Evolutionary conservation across 2,329 filamentous ascomycete species (phyloP).

Genomic region (Pestalotiopsis sp.): DNA sequence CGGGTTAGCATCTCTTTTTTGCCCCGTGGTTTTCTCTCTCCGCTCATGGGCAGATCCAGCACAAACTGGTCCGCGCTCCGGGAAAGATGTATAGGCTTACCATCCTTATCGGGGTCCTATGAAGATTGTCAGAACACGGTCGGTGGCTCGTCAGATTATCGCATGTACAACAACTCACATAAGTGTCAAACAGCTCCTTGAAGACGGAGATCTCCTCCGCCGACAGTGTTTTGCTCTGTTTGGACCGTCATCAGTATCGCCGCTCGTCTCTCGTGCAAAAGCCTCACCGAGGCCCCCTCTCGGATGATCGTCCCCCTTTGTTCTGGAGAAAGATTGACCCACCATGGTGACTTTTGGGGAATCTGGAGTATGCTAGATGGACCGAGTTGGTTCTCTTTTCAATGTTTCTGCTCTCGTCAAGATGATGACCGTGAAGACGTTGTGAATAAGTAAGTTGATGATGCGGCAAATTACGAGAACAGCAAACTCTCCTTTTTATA

Average conservation of each 20-base stretch:
- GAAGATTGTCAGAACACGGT: slow-evolving; percentile 1
- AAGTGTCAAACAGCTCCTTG: slow-evolving; percentile 29
- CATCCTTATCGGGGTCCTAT: slow-evolving; percentile 28
- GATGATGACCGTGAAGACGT: too few relatives aligned
- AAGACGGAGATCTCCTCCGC: slow-evolving; percentile 29
- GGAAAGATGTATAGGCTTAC: slow-evolving; percentile 14
- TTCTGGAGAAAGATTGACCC: background rate
- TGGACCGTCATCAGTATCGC: background rate
- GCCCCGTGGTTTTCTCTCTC: background rate
- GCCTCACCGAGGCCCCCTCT: background rate
- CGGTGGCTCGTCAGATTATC: background rate
- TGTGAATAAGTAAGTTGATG: too few relatives aligned
- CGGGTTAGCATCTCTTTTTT: background rate
- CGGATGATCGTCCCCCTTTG: background rate
- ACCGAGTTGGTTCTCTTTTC: background rate
- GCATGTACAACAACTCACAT: slow-evolving; percentile 19
- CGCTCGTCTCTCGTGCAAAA: background rate
- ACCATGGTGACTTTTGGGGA: background rate
- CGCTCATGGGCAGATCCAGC: background rate
- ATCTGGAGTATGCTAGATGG: background rate
- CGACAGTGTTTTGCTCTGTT: slow-evolving; percentile 24
- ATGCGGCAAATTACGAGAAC: too few relatives aligned
- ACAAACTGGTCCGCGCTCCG: background rate
- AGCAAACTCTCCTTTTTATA: too few relatives aligned
- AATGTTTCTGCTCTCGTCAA: background rate